A percentile compares a stretch with the other conserved stretches of the same genome.
These are phyloP conservation scores for Haemoproteus tartakovskyi DNA, from an alignment of 169 alveolate genomes.

Conservation along the genomic window DNA sequence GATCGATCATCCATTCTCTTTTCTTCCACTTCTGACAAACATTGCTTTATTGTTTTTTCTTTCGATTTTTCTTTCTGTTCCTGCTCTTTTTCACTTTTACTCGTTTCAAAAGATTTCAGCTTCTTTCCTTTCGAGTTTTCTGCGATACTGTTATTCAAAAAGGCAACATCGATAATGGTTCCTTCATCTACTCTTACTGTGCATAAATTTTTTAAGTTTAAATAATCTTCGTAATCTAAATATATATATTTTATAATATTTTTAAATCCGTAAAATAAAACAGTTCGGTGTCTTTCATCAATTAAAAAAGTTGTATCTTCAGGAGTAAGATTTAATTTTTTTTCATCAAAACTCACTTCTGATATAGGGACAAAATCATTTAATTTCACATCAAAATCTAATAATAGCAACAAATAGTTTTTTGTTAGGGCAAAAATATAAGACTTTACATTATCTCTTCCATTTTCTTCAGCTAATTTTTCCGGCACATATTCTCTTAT, in stretches of 20 bases:
- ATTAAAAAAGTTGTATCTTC: slow-evolving; percentile 38
- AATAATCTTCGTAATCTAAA: slow-evolving; percentile 38
- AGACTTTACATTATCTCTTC: slow-evolving; percentile 29
- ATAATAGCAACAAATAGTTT: slow-evolving; percentile 15
- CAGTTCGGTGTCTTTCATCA: slow-evolving; percentile 44
- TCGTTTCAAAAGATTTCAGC: no score
- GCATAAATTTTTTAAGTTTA: slow-evolving; percentile 12
- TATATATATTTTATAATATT: slow-evolving; percentile 30
- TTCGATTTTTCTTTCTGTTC: no score
- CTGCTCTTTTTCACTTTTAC: no score
- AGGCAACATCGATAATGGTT: slow-evolving; percentile 16
- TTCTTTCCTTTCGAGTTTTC: no score
- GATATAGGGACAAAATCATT: slow-evolving; percentile 39
- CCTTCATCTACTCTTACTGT: slow-evolving; percentile 53
- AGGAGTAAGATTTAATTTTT: slow-evolving; percentile 8
- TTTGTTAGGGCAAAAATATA: slow-evolving; percentile 33
- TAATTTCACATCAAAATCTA: slow-evolving; percentile 17
- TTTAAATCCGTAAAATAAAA: slow-evolving; percentile 51
- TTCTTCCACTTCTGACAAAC: no score
- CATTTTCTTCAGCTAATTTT: slow-evolving; percentile 11
- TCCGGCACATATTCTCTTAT: slow-evolving; percentile 47
- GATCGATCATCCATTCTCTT: no score
- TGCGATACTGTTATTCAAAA: not conserved
- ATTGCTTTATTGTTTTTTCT: no score
- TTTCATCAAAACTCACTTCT: slow-evolving; percentile 17